Evolutionary conservation across 495 filamentous ascomycete species (phyloP).

Genomic region (Neurospora pannonica): DNA sequence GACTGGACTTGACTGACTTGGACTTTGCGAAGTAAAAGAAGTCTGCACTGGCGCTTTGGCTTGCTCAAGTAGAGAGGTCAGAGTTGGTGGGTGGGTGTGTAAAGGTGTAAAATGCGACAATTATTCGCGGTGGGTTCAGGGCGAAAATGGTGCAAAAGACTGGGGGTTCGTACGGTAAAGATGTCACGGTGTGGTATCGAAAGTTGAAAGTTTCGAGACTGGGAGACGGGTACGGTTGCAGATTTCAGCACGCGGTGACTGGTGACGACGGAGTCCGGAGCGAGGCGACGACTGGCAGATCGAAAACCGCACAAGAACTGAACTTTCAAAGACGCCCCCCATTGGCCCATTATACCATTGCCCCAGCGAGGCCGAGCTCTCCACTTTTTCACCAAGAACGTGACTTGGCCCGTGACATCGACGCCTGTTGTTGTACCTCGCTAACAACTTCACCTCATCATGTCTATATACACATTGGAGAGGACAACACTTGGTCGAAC

Average conservation of each 20-base stretch:
- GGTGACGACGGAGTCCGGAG: neutral
- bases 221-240: neutral
- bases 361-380: conserved; percentile 11
- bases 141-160: neutral
- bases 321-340: neutral
- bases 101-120: neutral
- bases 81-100: neutral
- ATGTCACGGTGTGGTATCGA: neutral
- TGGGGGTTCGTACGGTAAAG: neutral
- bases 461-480: neutral
- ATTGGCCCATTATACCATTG: neutral
- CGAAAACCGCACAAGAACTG: neutral
- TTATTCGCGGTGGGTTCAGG: neutral
- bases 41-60: neutral
- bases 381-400: conserved; percentile 9
- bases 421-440: neutral
- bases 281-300: neutral
- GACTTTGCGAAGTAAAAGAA: neutral
- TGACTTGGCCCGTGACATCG: conserved; percentile 21
- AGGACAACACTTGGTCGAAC: neutral
- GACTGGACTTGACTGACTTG: neutral
- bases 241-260: neutral
- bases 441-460: neutral
- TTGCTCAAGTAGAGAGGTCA: neutral
- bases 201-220: neutral